phyloP scores from a whole-genome alignment of 1,139 yeast genomes.

The Candida tropicalis region DNA sequence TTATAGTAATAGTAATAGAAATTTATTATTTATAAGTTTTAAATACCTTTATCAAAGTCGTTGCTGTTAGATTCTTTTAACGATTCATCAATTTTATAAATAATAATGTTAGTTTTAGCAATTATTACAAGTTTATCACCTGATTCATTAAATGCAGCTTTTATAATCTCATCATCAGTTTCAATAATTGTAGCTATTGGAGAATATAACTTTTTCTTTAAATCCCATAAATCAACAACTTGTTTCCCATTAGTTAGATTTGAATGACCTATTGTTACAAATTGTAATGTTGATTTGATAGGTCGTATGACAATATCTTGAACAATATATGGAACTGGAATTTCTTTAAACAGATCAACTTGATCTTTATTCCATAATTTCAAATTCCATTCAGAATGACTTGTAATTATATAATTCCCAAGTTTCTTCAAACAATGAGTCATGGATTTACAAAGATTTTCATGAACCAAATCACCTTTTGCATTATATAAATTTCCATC shows the following conservation, averaged over 20 bases:
- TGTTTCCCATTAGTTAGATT: constrained; percentile 26
- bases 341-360: constrained; percentile 9
- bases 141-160: constrained; percentile 25
- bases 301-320: constrained; percentile 49
- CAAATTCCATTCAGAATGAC: constrained; percentile 35
- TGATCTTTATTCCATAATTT: constrained; percentile 24
- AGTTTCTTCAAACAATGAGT: constrained; percentile 6
- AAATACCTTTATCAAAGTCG: constrained; percentile 16
- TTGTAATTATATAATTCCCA: constrained; percentile 21
- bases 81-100: constrained; percentile 11
- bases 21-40: not conserved
- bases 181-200: constrained; percentile 30
- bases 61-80: constrained; percentile 1
- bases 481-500: constrained; percentile 13
- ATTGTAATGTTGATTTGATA: constrained; percentile 35
- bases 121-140: constrained; percentile 19
- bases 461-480: constrained; percentile 5
- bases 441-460: constrained; percentile 5
- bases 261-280: constrained; percentile 50
- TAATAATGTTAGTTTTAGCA: constrained; percentile 6
- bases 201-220: constrained; percentile 37
- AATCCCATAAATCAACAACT: constrained; percentile 58
- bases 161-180: constrained; percentile 6
- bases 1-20: constrained; percentile 16
- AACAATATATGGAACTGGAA: constrained; percentile 43